Base-by-base conservation (phyloP, 2,329 filamentous ascomycete species). In the Calonectria crousiana region DNA sequence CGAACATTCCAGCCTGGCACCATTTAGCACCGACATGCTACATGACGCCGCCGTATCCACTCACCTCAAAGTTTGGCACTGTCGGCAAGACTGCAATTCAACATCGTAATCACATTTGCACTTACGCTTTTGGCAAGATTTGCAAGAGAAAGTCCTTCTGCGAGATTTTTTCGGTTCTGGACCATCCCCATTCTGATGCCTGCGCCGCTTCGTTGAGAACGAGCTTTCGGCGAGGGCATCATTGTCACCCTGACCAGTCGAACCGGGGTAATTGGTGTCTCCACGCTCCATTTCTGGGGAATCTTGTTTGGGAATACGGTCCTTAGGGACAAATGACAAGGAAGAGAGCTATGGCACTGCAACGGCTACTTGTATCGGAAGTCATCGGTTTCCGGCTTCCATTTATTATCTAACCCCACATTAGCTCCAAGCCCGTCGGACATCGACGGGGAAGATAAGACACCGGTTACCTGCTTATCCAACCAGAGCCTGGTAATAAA, bases 71-170 rank as follows among this genome's bases (percentile, higher is more conserved):
- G 56, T 64, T 9, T 70, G 56, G 11, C 67, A 70, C 9, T 58
- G 56, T 49, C 67, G 44, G 18, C 67, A 70, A 23, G 67, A 70
- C 23, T 62, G 56, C 8, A 53, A 28, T 13, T 16, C 28, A 14
- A 23, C 47, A 30, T 70, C 67, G 11, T 64, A 70, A 16, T 70
- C 67, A 28, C 67, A 70, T 53, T 32, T 70, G 56, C 56, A 64
- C 20, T 70, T 70, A 5, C 60, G 56, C 20, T 60, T 70, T 20
- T 70, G 67, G 11, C 67, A 70, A 1, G 67, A 64, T 20, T 49
- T 36, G 34, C 67, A 70, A 4, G 67, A 70, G 26, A 70, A 70
- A 10, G 64, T 30, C 6, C 67, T 58, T 28, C 56, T 58, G 6
- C 67, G 67, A 16, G 41, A 28, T 26, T 53, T 70, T 28, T 60